Base-by-base conservation (phyloP, 2,329 filamentous ascomycete genomes). In the Xylariales sp. region DNA sequence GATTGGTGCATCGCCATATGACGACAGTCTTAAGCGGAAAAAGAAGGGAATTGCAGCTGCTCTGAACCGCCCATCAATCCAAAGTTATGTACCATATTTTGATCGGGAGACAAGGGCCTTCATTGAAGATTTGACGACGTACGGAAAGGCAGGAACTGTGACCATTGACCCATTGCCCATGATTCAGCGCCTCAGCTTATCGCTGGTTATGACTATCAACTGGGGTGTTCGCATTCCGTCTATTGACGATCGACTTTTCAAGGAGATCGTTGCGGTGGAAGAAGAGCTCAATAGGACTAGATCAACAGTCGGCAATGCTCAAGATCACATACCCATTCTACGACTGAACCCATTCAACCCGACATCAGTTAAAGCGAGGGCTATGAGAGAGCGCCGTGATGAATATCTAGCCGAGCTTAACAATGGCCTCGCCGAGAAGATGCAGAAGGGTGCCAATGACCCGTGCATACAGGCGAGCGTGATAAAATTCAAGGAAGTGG, bases 1-100 rank as follows among this genome's bases (percentile, higher is more conserved):
- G 0, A 93, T 96, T 68, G 93, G 93, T 1, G 93, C 92, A 0
- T 94, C 91, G 0, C 92, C 93, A 0, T 96, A 92, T 90, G 91
- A 94, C 69, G 92, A 93, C 58, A 93, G 89, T 1, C 93, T 91
- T 80, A 95, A 94, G 78, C 83, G 85, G 30, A 86, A 92, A 9
- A 87, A 93, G 69, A 94, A 93, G 81, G 92, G 91, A 0, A 92
- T 92, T 1, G 92, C 91, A 3, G 93, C 92, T 0, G 92, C 93
- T 0, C 84, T 95, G 28, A 94, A 94, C 77, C 86, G 90, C 0
- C 91, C 92, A 0, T 89, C 92, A 0, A 87, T 92, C 1, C 90
- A 93, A 74, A 90, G 89, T 0, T 95, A 95, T 77, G 91, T 94
- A 87, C 92, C 92, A 0, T 92, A 94, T 72, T 89, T 95, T 58